A percentile compares a stretch with the other conserved stretches of the same genome.
These are phyloP conservation scores for Elaeis oleifera DNA, from an alignment of 202 grass and related monocot genomes.

Conservation along the genomic window DNA sequence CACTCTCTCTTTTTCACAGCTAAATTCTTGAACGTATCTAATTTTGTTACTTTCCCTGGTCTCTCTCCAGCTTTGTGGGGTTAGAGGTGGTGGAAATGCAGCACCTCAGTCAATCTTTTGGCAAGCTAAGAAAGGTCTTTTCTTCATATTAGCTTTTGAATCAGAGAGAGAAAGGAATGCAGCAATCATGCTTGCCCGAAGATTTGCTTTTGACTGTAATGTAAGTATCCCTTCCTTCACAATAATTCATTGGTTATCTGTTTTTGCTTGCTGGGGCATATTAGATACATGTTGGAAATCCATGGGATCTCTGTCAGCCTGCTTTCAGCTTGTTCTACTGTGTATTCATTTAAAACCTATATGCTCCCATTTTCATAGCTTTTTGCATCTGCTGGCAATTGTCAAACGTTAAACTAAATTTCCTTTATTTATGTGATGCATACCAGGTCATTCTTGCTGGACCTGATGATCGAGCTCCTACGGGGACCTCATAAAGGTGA, in stretches of 20 bases:
- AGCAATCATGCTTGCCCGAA: constrained; percentile 63
- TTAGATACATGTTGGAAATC: too few species aligned
- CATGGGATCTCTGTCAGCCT: too few species aligned
- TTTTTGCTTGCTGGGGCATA: too few species aligned
- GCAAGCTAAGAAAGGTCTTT: constrained; percentile 58
- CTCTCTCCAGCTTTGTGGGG: constrained; percentile 62
- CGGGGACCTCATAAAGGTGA: constrained; percentile 21
- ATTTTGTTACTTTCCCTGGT: constrained; percentile 13
- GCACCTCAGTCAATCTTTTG: constrained; percentile 59
- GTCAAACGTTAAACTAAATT: too few species aligned
- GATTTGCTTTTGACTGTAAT: constrained; percentile 72
- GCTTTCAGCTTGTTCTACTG: too few species aligned
- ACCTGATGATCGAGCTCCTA: constrained; percentile 46
- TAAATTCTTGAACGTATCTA: too few species aligned
- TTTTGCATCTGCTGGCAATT: too few species aligned
- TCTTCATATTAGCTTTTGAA: constrained; percentile 65
- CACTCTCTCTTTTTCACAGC: too few species aligned
- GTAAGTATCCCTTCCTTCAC: constrained; percentile 23
- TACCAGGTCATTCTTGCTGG: constrained; percentile 53
- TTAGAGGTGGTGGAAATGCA: constrained; percentile 67
- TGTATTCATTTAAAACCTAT: too few species aligned
- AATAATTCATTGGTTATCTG: too few species aligned
- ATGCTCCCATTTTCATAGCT: too few species aligned
- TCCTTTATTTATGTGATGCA: not conserved
- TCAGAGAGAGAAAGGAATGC: constrained; percentile 81